A percentile compares a stretch with the other conserved stretches of the same genome.
phyloP scores from a whole-genome alignment of 805 yeast species.

The Zygotorulaspora danielsina region DNA sequence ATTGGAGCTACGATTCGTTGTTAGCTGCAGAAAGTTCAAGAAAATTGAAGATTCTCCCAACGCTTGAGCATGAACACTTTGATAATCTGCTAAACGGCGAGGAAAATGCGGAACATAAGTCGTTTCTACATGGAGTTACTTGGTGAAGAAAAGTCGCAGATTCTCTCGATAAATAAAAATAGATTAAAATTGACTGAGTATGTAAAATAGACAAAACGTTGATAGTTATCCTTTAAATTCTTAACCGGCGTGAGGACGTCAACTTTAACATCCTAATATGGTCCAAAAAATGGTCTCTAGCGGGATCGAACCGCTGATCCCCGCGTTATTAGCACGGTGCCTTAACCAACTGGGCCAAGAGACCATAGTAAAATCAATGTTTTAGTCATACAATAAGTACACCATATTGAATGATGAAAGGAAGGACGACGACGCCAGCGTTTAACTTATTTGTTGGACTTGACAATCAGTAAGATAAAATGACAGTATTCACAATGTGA shows the following conservation, averaged over 20 bases:
- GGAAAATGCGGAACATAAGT: slow-evolving; percentile 3
- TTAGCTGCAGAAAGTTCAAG: slow-evolving; percentile 60
- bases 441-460: too few species aligned
- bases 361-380: slow-evolving; percentile 25
- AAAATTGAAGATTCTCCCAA: slow-evolving; percentile 65
- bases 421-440: too few species aligned
- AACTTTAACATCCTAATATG: too few species aligned
- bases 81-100: slow-evolving; percentile 16
- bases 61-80: slow-evolving; percentile 62
- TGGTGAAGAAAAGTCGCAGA: slow-evolving; percentile 20
- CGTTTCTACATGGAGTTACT: slow-evolving; percentile 23
- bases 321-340: slow-evolving; percentile 39
- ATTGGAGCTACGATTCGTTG: slow-evolving; percentile 74
- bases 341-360: slow-evolving; percentile 39
- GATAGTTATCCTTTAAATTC: too few species aligned
- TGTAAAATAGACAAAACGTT: too few species aligned
- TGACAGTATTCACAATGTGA: too few species aligned
- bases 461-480: too few species aligned
- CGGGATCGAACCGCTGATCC: slow-evolving; percentile 39
- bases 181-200: too few species aligned
- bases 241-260: too few species aligned
- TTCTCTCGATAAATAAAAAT: too few species aligned
- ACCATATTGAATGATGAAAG: too few species aligned
- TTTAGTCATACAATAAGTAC: too few species aligned
- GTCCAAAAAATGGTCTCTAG: slow-evolving; percentile 34